Base-by-base conservation (phyloP, 345 rosid genomes). In the Hibiscus trionum region DNA sequence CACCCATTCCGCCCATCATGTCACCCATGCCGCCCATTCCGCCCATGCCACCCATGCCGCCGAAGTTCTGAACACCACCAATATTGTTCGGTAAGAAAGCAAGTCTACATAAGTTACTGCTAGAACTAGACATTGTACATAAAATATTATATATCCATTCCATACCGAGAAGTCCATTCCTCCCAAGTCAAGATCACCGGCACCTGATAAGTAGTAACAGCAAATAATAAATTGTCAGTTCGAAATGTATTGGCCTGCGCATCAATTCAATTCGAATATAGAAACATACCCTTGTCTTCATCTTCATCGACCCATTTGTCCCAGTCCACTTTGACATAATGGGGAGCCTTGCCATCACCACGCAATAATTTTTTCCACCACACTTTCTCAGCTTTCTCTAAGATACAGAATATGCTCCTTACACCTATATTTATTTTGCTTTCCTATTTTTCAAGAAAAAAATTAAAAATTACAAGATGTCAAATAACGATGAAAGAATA, bases 241-340 rank as follows among this genome's bases (percentile, higher is more conserved):
- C 26, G 49, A 71, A 31, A 1, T 29, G 46, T 5, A 59, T 44
- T 15, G 24, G 39, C 56, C 44, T 44, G 1, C 12, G 39, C 11
- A 58, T 39, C 62, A 58, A 10, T 19, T 21, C 50, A 61, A 35
- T 24, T 9, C 14, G 11, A 66, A 44, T 11, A 49, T 7, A 72
- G 16, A 19, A 55, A 63, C n/a, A 7, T 53, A 75, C 72, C 84
- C 73, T 74, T 77, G 39, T 88, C 96, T 3, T 91, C 97, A 37
- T 91, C 96, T 79, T 90, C 96, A 76, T 91, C 97, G 15, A 89
- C 93, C 97, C 97, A 91, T 75, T 89, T 91, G 83, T 91, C 95
- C 97, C 97, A 91, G 72, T 91, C 97, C 4, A 89, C 87, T 85
- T 91, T 91, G 59, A 91, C 79, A 76, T 84, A 91, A 83, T 89